Base-by-base conservation (phyloP, 2,329 filamentous ascomycete genomes). In the Colletotrichum filicis region DNA sequence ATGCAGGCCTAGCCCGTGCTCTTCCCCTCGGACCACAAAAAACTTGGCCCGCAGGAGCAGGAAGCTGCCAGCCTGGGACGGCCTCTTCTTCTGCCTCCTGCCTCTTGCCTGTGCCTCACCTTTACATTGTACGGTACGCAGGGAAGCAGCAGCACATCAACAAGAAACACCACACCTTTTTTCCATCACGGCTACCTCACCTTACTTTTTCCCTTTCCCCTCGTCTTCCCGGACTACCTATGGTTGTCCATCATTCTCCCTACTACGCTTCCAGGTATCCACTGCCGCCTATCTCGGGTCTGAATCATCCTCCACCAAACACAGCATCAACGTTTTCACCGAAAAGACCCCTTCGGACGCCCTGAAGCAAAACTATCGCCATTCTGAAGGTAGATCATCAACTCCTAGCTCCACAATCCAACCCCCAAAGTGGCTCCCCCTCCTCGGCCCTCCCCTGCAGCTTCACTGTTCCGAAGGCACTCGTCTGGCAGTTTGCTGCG, bases 321-420 rank as follows among this genome's bases (percentile, higher is more conserved):
- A 28, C 32, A 19, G 19, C n/a, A n/a, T 24, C 37, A 49, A 19
- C 42, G 26, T 49, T 26, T 32, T 11, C 26, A 42, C n/a, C 37
- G 37, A 22, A 49, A 22, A 49, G 42, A n/a, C 42, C 42, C 42
- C 42, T 22, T 49, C 42, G 28, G 55, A 68, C 56, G 56, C 32
- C 46, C 67, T 71, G 71, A 73, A 73, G 66, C 71, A 57, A 30
- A 66, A 61, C 71, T 42, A 71, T 71, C 67, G 66, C 70, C 32
- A 66, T 71, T 59, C 71, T 70, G 49, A 73, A 73, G 71, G 71
- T 73, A 73, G 71, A 73, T 73, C 66, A 73, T 71, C 24, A 71
- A 52, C 71, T 73, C 71, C 71, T 66, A 66, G 66, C 71, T 57
- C 71, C 71, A 73, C 71, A 28, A 5, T 49, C 60, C 55, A 57